A percentile compares a stretch with the other conserved stretches of the same genome.
Conservation (phyloP, 495 filamentous ascomycete genomes). For the Glonium stellatum region DNA sequence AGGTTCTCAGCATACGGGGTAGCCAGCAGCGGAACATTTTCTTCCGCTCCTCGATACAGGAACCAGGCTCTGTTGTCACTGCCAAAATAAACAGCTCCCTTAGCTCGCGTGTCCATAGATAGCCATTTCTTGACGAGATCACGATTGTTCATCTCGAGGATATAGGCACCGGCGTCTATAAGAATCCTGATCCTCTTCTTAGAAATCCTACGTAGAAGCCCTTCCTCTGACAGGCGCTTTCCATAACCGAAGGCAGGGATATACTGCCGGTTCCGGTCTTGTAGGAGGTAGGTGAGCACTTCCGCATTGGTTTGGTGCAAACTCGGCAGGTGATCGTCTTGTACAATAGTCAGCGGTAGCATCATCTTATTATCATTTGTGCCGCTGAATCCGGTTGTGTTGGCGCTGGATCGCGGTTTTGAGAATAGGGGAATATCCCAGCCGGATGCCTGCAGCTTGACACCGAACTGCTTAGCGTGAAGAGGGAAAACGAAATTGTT, state of each 20-base stretch:
- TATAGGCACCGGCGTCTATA: constrained; percentile 47
- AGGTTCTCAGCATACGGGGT: constrained; percentile 56
- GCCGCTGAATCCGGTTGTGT: constrained; percentile 48
- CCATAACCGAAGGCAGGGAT: constrained; percentile 32
- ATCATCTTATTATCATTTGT: constrained; percentile 47
- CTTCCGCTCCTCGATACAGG: constrained; percentile 37
- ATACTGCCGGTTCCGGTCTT: constrained; percentile 39
- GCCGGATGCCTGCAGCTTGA: constrained; percentile 46
- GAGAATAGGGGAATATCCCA: constrained; percentile 46
- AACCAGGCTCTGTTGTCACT: constrained; percentile 40
- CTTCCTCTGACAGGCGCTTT: constrained; percentile 34
- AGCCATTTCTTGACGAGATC: constrained; percentile 45
- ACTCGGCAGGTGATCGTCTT: constrained; percentile 42
- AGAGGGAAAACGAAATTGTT: constrained; percentile 49
- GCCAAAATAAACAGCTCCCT: constrained; percentile 43
- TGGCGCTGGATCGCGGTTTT: constrained; percentile 36
- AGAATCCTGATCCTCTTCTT: constrained; percentile 36
- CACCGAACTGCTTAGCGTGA: constrained; percentile 45
- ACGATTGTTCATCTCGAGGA: constrained; percentile 42
- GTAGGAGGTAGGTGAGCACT: constrained; percentile 46
- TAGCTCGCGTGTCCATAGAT: constrained; percentile 20
- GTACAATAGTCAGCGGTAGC: constrained; percentile 46
- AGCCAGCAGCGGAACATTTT: constrained; percentile 39
- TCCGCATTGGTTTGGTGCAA: constrained; percentile 47
- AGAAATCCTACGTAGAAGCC: constrained; percentile 33